Percentiles rank a stretch among this genome's conserved stretches.
Evolutionary conservation across 148 eudicot species (phyloP).

Genomic region (Rhododendron kiyosumense): DNA sequence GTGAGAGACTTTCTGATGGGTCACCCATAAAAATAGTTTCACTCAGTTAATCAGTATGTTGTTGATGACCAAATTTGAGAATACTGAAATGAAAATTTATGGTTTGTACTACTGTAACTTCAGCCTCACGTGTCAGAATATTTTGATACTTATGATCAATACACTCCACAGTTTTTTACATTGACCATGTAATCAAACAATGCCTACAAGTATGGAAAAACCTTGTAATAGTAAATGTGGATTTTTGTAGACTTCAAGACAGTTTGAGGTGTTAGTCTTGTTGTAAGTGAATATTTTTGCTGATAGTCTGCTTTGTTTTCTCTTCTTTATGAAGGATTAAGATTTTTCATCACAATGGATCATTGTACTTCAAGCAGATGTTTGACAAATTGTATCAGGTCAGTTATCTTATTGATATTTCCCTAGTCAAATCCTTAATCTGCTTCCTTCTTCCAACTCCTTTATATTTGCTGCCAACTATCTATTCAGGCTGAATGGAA

Average conservation of each 20-base stretch:
- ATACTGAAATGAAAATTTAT: not conserved
- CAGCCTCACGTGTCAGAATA: not conserved
- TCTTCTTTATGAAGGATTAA: constrained; percentile 58
- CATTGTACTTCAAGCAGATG: constrained; percentile 76
- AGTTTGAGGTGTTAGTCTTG: not conserved
- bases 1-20: not conserved
- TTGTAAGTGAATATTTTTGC: not conserved
- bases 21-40: not conserved
- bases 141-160: not conserved
- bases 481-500: constrained; percentile 84
- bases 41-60: not conserved
- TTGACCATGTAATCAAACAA: not conserved
- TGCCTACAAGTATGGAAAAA: not conserved
- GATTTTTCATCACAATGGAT: constrained; percentile 83
- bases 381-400: constrained; percentile 95
- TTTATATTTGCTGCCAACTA: constrained; percentile 12
- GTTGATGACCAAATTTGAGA: not conserved
- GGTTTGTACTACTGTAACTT: not conserved
- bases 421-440: not conserved
- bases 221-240: not conserved
- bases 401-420: constrained; percentile 9
- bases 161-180: not conserved
- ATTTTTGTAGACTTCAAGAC: not conserved
- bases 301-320: not conserved
- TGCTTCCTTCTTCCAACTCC: constrained; percentile 9